A percentile compares a stretch with the other conserved stretches of the same genome.
Evolutionary conservation across 148 eudicot species (phyloP).

Genomic region (Silene uniflora): DNA sequence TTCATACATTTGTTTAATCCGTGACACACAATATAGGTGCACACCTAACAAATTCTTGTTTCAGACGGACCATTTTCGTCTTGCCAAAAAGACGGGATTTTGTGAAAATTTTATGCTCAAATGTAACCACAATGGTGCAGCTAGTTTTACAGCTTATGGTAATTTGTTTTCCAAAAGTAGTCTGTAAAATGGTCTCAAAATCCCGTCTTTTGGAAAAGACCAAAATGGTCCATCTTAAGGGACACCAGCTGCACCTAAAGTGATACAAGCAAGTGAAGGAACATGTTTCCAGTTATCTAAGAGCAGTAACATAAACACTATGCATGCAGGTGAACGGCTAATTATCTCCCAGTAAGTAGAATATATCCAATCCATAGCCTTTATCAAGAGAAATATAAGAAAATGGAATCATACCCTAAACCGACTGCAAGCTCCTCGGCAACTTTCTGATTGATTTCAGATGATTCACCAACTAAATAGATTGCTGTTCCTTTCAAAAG

Average conservation of each 20-base stretch:
- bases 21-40: not conserved
- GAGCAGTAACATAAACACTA: not conserved
- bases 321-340: not conserved
- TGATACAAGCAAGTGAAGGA: conserved; percentile 1
- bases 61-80: no score
- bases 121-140: no score
- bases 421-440: conserved; percentile 85
- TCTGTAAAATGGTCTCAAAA: no score
- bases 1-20: not conserved
- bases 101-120: no score
- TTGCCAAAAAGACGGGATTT: no score
- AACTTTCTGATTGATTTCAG: conserved; percentile 70
- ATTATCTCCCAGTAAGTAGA: not conserved
- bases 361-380: no score
- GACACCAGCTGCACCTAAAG: no score
- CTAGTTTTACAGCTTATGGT: no score
- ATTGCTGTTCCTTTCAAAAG: conserved; percentile 79
- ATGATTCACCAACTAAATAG: conserved; percentile 78
- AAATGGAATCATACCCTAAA: conserved; percentile 48
- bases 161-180: no score
- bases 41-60: no score
- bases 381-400: not conserved
- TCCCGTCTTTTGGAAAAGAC: no score
- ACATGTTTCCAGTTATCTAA: not conserved
- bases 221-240: no score